These are phyloP conservation scores for Casuarina equisetifolia DNA, from an alignment of 306 rosid genomes.

Conservation along the genomic window DNA sequence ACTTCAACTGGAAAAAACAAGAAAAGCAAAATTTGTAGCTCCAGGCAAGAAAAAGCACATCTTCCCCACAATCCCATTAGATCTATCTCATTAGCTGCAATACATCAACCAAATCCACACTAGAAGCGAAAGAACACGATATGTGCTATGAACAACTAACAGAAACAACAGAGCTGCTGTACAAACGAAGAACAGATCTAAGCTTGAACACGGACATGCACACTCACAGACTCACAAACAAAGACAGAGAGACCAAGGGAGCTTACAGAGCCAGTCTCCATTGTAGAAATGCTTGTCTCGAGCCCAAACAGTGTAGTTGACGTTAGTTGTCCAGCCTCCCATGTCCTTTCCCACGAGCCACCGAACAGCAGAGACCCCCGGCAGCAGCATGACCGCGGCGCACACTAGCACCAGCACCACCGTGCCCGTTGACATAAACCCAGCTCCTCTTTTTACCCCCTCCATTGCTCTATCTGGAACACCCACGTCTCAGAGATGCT, in stretches of 20 bases:
- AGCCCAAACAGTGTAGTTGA: conserved; percentile 83
- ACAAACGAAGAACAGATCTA: conserved; percentile 19
- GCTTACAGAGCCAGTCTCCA: conserved; percentile 93
- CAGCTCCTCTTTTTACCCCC: conserved; percentile 30
- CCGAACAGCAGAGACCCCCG: conserved; percentile 60
- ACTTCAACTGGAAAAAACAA: not conserved
- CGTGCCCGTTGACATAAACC: conserved; percentile 28
- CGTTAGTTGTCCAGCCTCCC: conserved; percentile 66
- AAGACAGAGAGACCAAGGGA: not conserved
- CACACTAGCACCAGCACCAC: conserved; percentile 34
- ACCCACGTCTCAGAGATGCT: conserved; percentile 27
- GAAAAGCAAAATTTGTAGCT: not conserved
- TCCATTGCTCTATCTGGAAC: conserved; percentile 49
- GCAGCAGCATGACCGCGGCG: conserved; percentile 37
- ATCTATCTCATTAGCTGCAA: conserved; percentile 32
- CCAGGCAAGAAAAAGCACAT: not conserved
- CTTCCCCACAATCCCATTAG: conserved; percentile 26
- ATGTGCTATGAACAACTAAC: not conserved
- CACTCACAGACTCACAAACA: not conserved
- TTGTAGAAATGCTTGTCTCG: conserved; percentile 72
- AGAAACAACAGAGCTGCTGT: not conserved
- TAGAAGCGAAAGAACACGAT: not conserved
- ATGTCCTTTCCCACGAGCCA: conserved; percentile 55
- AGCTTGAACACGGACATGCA: not conserved
- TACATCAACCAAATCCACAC: conserved; percentile 9